phyloP scores from a whole-genome alignment of 2,329 filamentous ascomycete genomes.

The Paraconiothyrium sp. region DNA sequence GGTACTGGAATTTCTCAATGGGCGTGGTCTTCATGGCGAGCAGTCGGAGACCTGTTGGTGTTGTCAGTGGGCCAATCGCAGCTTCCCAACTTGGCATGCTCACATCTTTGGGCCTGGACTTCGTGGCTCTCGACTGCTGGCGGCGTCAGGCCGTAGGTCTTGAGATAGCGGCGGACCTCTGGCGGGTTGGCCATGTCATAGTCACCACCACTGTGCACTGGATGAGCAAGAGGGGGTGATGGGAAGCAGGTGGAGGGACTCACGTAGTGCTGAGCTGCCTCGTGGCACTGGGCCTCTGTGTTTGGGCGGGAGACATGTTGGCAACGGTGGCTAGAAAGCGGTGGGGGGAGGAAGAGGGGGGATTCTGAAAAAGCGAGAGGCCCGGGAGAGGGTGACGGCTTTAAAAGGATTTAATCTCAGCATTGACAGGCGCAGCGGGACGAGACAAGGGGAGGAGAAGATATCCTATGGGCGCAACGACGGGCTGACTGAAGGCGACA shows the following conservation, averaged over 20 bases:
- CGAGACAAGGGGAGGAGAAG: conserved; percentile 36
- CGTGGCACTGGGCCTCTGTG: conserved; percentile 44
- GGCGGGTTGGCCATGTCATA: conserved; percentile 60
- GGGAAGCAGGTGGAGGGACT: conserved; percentile 18
- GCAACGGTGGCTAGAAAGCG: conserved; percentile 48
- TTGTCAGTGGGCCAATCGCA: conserved; percentile 17
- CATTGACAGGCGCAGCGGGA: conserved; percentile 45
- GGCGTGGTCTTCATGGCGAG: conserved; percentile 73
- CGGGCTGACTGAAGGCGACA: conserved; percentile 10
- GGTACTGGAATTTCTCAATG: conserved; percentile 86
- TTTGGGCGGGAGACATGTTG: conserved; percentile 45
- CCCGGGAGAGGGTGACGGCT: conserved; percentile 36
- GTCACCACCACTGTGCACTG: conserved; percentile 52
- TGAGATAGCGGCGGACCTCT: conserved; percentile 61
- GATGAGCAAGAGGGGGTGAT: conserved; percentile 24
- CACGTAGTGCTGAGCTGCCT: conserved; percentile 52
- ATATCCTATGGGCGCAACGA: conserved; percentile 27
- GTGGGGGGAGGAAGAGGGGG: conserved; percentile 27
- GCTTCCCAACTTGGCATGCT: conserved; percentile 40
- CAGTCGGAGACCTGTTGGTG: conserved; percentile 73
- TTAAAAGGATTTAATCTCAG: conserved; percentile 48
- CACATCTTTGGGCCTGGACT: conserved; percentile 61
- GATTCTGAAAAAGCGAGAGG: conserved; percentile 21
- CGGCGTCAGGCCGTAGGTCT: conserved; percentile 63
- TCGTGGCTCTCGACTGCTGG: conserved; percentile 61